Evolutionary conservation across 2,329 filamentous ascomycete species (phyloP).

Genomic region (Fusarium tjaetaba): DNA sequence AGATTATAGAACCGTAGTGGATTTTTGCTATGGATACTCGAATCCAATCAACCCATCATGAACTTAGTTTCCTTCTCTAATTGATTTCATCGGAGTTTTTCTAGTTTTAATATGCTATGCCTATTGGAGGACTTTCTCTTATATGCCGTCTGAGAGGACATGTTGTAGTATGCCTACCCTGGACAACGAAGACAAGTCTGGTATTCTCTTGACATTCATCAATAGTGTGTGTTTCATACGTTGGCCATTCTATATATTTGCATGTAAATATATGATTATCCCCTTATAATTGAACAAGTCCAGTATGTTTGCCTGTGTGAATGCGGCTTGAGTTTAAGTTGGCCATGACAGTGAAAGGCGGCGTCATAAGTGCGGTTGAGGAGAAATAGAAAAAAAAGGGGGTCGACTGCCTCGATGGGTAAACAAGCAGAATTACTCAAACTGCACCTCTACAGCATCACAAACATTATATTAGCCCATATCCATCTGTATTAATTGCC

Average conservation of each 20-base stretch:
- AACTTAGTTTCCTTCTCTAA: too few relatives aligned
- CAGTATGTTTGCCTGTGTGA: not conserved
- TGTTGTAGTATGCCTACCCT: not conserved
- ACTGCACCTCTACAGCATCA: not conserved
- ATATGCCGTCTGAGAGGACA: not conserved
- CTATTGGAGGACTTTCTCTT: not conserved
- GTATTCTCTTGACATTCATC: not conserved
- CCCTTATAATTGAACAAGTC: accelerated
- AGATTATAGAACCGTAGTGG: not conserved
- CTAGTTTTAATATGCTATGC: not conserved
- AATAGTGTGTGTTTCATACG: not conserved
- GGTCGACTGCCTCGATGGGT: not conserved
- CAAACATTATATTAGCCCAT: not conserved
- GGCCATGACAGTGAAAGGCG: too few relatives aligned
- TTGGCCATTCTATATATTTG: too few relatives aligned
- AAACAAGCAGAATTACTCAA: not conserved
- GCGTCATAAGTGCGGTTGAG: not conserved
- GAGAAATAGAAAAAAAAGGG: not conserved
- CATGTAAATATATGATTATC: accelerated
- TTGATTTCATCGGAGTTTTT: not conserved
- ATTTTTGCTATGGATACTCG: not conserved
- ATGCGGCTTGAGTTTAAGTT: not conserved
- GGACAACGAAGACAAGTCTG: not conserved
- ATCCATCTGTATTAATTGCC: not conserved
- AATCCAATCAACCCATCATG: not conserved